A percentile compares a stretch with the other conserved stretches of the same genome.
phyloP scores from a whole-genome alignment of 306 rosid species.

The Lablab purpureus region DNA sequence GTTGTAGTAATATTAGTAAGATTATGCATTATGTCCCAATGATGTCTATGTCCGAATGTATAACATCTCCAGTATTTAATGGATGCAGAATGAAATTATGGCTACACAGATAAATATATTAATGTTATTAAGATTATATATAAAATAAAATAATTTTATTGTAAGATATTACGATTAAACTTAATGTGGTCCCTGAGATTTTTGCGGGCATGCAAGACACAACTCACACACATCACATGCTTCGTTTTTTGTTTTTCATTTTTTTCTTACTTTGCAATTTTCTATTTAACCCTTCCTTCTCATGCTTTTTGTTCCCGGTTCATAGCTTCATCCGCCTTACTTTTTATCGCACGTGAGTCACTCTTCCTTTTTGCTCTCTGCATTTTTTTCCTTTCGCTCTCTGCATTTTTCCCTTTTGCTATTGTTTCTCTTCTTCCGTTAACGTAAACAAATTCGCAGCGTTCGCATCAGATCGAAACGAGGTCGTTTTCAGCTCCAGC shows the following conservation, averaged over 20 bases:
- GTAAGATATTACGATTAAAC: background rate
- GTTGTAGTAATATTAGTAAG: no score
- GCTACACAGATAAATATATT: no score
- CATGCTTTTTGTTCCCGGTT: background rate
- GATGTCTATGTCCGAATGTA: no score
- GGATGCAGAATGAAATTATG: no score
- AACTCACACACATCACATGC: background rate
- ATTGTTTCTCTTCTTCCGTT: background rate
- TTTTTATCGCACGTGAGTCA: background rate
- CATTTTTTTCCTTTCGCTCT: background rate
- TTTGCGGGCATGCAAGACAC: background rate
- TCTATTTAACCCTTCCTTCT: background rate
- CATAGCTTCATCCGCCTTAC: no score
- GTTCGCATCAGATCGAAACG: slow-evolving; percentile 36
- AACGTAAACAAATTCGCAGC: background rate
- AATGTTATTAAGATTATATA: no score
- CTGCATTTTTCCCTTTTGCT: background rate
- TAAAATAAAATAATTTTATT: no score
- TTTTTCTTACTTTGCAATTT: background rate
- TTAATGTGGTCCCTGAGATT: no score
- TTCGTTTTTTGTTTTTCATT: background rate
- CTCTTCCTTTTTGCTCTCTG: background rate
- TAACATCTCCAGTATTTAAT: no score
- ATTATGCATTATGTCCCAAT: no score
- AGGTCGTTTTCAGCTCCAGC: background rate